Conservation (phyloP, 257 asterid species). For the Linderniella brevidens region DNA sequence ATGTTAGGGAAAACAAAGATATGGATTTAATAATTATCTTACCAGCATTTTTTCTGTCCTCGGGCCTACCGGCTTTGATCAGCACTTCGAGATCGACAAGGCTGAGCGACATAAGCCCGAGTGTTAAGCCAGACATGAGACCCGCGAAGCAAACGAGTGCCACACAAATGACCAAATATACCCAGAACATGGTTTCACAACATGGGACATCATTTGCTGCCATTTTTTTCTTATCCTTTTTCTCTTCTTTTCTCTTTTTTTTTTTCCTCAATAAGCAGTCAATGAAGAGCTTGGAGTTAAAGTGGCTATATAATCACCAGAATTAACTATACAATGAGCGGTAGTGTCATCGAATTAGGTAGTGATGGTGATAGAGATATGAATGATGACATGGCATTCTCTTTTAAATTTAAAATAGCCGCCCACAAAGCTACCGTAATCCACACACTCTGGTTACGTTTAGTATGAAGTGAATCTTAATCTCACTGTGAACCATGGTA, state of each 20-base stretch:
- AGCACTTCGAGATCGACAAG: conserved; percentile 86
- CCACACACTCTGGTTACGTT: too few relatives aligned
- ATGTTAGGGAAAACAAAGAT: neutral
- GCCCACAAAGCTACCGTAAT: too few relatives aligned
- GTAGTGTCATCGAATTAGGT: too few relatives aligned
- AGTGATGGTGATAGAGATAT: too few relatives aligned
- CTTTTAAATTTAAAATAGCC: too few relatives aligned
- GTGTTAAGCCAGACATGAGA: conserved; percentile 82
- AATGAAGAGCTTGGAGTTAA: too few relatives aligned
- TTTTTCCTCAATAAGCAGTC: too few relatives aligned
- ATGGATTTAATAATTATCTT: neutral
- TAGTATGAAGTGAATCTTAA: too few relatives aligned
- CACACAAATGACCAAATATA: conserved; percentile 36
- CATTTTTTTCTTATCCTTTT: conserved; percentile 15
- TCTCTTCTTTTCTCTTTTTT: neutral
- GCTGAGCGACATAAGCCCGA: conserved; percentile 86
- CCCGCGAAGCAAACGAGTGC: conserved; percentile 72
- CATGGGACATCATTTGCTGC: conserved; percentile 95
- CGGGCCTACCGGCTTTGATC: conserved; percentile 56
- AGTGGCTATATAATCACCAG: too few relatives aligned
- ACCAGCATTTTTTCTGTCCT: conserved; percentile 64
- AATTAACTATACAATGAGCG: too few relatives aligned
- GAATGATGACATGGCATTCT: too few relatives aligned
- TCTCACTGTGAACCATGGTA: too few relatives aligned
- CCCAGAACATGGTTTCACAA: conserved; percentile 83